These are phyloP conservation scores for Corrigiola litoralis DNA, from an alignment of 179 eudicot genomes.

Conservation along the genomic window DNA sequence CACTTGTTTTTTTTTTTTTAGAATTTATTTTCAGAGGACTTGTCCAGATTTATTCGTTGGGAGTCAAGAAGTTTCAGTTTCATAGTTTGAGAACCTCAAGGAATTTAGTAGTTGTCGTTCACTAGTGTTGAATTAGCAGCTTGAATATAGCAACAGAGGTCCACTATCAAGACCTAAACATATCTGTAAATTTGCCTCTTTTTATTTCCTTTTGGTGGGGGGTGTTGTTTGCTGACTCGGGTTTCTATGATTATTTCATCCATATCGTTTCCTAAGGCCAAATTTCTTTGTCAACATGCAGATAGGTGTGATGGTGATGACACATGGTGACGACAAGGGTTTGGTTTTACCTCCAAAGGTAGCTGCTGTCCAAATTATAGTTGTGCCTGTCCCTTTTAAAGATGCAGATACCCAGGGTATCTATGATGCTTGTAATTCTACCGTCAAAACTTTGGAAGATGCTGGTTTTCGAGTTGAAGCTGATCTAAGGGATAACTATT, in stretches of 20 bases:
- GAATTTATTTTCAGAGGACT: too few species aligned
- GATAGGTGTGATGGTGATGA: slow-evolving; percentile 99
- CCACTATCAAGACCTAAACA: too few species aligned
- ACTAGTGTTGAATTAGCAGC: too few species aligned
- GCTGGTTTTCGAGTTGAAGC: slow-evolving; percentile 78
- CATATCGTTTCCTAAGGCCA: background rate
- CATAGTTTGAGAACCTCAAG: too few species aligned
- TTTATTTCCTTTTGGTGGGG: too few species aligned
- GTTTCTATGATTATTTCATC: background rate
- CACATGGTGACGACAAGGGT: slow-evolving; percentile 96
- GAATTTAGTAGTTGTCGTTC: too few species aligned
- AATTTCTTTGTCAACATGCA: slow-evolving; percentile 25
- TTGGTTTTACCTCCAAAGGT: slow-evolving; percentile 94
- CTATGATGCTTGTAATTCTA: slow-evolving; percentile 64
- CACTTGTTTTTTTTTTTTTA: too few species aligned
- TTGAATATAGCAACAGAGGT: too few species aligned
- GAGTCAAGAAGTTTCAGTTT: too few species aligned
- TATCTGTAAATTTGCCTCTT: too few species aligned
- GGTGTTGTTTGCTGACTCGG: too few species aligned
- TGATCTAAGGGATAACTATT: slow-evolving; percentile 91
- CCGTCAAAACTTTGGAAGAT: slow-evolving; percentile 47
- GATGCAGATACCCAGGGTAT: slow-evolving; percentile 79
- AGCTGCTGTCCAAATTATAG: slow-evolving; percentile 77
- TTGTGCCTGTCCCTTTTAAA: slow-evolving; percentile 93
- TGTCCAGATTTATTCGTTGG: too few species aligned